A percentile compares a stretch with the other conserved stretches of the same genome.
Evolutionary conservation across 495 filamentous ascomycete genomes (phyloP).

Genomic region (Bacidia rubella): DNA sequence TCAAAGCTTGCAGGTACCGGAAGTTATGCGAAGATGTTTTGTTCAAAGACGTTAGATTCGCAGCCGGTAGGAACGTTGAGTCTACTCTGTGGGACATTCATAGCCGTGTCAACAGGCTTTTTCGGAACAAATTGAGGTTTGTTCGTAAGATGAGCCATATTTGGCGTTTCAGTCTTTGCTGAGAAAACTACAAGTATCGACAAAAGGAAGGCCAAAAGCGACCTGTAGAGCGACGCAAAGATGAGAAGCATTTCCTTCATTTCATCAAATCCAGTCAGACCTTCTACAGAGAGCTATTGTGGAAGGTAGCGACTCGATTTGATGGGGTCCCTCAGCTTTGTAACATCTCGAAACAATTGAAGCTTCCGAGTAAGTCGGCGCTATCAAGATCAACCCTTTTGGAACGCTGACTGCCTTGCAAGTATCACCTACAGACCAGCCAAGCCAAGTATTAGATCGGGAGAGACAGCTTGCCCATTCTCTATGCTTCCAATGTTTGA

Average conservation of each 20-base stretch:
- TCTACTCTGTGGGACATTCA: conserved; percentile 67
- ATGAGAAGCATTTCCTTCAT: conserved; percentile 61
- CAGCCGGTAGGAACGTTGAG: conserved; percentile 49
- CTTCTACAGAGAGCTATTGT: conserved; percentile 78
- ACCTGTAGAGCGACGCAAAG: conserved; percentile 63
- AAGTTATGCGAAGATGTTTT: conserved; percentile 55
- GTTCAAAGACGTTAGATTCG: conserved; percentile 59
- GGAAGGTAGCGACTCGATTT: conserved; percentile 59
- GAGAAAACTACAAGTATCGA: conserved; percentile 29
- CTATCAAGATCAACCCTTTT: background rate
- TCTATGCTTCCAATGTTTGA: conserved; percentile 72
- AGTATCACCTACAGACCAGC: conserved; percentile 23
- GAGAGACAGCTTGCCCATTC: conserved; percentile 44
- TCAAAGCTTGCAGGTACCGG: too few species aligned
- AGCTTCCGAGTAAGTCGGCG: conserved; percentile 38
- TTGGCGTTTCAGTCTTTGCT: background rate
- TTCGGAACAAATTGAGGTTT: background rate
- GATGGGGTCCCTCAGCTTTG: conserved; percentile 59
- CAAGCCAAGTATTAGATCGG: conserved; percentile 30
- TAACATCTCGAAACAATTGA: conserved; percentile 54
- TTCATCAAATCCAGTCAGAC: conserved; percentile 77
- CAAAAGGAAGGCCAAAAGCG: conserved; percentile 40
- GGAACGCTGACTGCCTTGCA: conserved; percentile 2
- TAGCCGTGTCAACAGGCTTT: conserved; percentile 46
- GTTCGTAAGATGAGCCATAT: background rate